Base-by-base conservation (phyloP, 2,329 filamentous ascomycete species). In the Golovinomyces cichoracearum region DNA sequence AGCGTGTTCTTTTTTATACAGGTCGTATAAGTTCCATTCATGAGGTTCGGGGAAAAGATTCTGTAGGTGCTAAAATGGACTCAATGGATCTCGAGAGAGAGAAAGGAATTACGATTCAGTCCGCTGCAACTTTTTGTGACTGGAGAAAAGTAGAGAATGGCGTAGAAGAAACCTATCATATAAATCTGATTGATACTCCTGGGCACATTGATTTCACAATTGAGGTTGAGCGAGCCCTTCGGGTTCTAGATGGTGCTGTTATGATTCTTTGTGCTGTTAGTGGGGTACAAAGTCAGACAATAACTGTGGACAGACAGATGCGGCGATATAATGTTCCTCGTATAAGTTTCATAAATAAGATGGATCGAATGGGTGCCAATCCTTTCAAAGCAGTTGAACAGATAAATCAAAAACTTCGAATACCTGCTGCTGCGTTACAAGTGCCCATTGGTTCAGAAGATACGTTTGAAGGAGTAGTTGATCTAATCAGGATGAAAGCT, bases 151-250 rank as follows among this genome's bases (percentile, higher is more conserved):
- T 75, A 64, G 78, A 83, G 58, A 67, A 88, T 54, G 82, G 81
- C 55, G 74, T 82, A 61, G 84, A 94, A 48, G 78, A 93, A 64
- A 84, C 78, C 57, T 98, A 93, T 66, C 88, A 98, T 64, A 78
- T 98, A 70, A 98, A 98, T 66, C 70, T 98, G 70, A 98, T 98
- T 61, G 90, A 98, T 64, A 98, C 90, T 0, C 90, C 90, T 3
- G 90, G 90, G 40, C 90, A 98, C 66, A 95, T 98, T 60, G 90
- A 98, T 64, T 98, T 98, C 62, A 98, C 90, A 13, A 95, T 98
- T 55, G 90, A 98, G 66, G 90, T 98, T 44, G 90, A 98, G 69
- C 75, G 90, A 63, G 90, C 90, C 50, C 68, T 98, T 62, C 76
- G 90, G 63, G 90, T 98, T 51, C 72, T 98, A 38, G 90, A 98